Conservation (phyloP, 176 grass and related monocot genomes). For the Eragrostis nindensis region DNA sequence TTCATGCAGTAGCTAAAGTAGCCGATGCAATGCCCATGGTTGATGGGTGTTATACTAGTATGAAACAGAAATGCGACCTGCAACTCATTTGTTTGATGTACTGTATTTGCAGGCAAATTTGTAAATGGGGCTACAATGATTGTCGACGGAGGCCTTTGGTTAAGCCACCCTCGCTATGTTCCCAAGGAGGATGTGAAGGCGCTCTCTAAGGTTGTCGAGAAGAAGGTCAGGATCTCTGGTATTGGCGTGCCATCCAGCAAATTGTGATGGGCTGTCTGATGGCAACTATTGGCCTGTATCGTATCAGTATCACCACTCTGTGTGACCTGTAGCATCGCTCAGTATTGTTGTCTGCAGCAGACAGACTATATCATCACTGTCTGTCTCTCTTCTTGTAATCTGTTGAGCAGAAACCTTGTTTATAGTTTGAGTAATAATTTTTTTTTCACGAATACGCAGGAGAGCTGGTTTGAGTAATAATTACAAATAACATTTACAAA, state of each 20-base stretch:
- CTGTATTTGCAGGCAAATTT: slow-evolving; percentile 68
- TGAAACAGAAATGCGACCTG: background rate
- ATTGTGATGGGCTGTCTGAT: slow-evolving; percentile 48
- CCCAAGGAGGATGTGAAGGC: slow-evolving; percentile 79
- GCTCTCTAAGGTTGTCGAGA: slow-evolving; percentile 69
- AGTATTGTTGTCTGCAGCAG: background rate
- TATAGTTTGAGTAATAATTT: background rate
- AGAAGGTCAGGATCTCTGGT: slow-evolving; percentile 59
- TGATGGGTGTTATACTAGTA: background rate
- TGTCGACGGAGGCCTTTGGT: slow-evolving; percentile 91
- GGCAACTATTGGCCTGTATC: background rate
- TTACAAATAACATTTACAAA: background rate
- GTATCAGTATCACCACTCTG: too few species aligned
- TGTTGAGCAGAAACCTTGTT: background rate
- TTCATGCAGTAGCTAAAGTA: background rate
- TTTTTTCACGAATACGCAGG: too few species aligned
- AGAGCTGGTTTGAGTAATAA: background rate
- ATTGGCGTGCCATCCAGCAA: slow-evolving; percentile 70
- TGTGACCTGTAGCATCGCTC: background rate
- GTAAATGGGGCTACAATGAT: slow-evolving; percentile 80
- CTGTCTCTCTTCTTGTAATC: too few species aligned
- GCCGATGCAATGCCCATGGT: background rate
- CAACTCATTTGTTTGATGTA: slow-evolving; percentile 5
- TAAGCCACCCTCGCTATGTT: slow-evolving; percentile 67
- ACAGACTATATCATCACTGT: too few species aligned